These are phyloP conservation scores for Aquilaria yunnanensis DNA, from an alignment of 345 rosid genomes.

Conservation along the genomic window DNA sequence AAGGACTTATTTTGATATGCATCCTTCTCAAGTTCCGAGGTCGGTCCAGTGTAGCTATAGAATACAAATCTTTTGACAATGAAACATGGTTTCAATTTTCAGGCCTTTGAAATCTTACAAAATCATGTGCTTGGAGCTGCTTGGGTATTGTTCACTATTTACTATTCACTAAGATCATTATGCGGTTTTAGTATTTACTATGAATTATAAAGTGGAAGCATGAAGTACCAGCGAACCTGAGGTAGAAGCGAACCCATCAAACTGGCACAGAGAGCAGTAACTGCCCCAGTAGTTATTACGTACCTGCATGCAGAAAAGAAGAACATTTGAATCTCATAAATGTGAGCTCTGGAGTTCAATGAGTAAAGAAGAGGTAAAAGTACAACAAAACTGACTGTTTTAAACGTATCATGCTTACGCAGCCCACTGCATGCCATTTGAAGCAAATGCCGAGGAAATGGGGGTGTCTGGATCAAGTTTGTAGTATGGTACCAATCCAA, in stretches of 20 bases:
- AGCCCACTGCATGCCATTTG: slow-evolving; percentile 74
- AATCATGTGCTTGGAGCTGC: neutral
- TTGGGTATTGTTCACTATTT: neutral
- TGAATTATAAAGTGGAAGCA: neutral
- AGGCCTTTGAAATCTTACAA: no score
- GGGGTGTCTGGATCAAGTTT: slow-evolving; percentile 62
- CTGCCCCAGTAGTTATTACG: slow-evolving; percentile 51
- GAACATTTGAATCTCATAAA: neutral
- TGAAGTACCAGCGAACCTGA: slow-evolving; percentile 30
- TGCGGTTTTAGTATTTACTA: neutral
- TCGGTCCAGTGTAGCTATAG: no score
- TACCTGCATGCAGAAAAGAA: slow-evolving; percentile 30
- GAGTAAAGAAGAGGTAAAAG: neutral
- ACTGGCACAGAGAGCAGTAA: slow-evolving; percentile 64
- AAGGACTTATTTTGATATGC: neutral
- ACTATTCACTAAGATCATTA: neutral
- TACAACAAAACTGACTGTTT: neutral
- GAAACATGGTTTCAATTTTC: no score
- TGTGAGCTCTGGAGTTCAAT: neutral
- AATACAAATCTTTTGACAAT: no score
- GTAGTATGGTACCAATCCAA: slow-evolving; percentile 64
- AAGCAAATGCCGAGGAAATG: slow-evolving; percentile 66
- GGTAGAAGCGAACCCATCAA: slow-evolving; percentile 67
- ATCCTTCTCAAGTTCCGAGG: neutral
- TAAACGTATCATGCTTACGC: slow-evolving; percentile 34